Evolutionary conservation across 768 basidiomycete genomes (phyloP).

Genomic region (Tulasnella sp.): DNA sequence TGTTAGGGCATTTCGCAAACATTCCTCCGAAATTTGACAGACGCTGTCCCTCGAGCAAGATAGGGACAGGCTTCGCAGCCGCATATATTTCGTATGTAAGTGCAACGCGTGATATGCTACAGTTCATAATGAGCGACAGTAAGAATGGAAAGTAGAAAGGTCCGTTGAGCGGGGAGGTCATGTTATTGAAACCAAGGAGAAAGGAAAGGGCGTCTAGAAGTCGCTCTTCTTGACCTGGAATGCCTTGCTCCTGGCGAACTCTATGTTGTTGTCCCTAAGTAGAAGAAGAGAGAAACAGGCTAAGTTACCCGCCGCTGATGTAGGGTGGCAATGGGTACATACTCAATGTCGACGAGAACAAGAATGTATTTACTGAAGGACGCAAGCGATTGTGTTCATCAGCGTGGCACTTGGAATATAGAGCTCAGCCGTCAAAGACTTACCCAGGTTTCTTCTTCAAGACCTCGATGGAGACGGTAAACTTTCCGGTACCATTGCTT

Average conservation of each 20-base stretch:
- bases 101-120: background rate
- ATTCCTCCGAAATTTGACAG: no score
- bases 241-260: background rate
- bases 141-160: background rate
- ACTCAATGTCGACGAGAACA: background rate
- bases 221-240: conserved; percentile 13
- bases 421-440: background rate
- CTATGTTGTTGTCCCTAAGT: background rate
- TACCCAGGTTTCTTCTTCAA: background rate
- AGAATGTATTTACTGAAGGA: background rate
- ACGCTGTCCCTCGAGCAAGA: background rate
- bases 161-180: background rate
- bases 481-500: background rate
- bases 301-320: background rate
- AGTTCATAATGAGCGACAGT: background rate
- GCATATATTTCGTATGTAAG: background rate
- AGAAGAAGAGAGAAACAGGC: background rate
- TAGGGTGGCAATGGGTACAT: background rate
- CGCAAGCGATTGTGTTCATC: background rate
- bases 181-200: background rate
- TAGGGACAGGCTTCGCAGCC: background rate
- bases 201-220: background rate
- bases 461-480: background rate
- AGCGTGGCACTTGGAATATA: no score
- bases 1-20: no score